phyloP scores from a whole-genome alignment of 2,329 filamentous ascomycete genomes.

The Fusarium dlaminii region DNA sequence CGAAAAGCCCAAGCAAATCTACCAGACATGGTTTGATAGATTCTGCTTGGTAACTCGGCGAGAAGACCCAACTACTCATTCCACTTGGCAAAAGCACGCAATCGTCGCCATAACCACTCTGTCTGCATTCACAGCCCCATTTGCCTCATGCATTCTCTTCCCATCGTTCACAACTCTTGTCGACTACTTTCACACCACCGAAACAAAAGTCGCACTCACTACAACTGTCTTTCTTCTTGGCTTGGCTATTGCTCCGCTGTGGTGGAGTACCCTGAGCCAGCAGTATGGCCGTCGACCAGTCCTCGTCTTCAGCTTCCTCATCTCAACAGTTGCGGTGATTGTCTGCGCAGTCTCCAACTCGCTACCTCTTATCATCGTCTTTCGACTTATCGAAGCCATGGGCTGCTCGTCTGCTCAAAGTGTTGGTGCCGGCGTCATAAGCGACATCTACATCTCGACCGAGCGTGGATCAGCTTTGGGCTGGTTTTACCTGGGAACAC shows the following conservation, averaged over 20 bases:
- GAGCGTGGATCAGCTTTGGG: conserved; percentile 9
- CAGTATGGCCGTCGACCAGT: neutral
- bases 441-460: conserved; percentile 9
- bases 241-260: neutral
- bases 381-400: neutral
- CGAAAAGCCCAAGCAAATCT: neutral
- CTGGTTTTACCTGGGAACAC: conserved; percentile 17
- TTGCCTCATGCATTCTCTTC: neutral
- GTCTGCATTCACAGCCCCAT: neutral
- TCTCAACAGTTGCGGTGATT: neutral
- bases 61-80: neutral
- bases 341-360: neutral
- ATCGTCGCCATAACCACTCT: neutral
- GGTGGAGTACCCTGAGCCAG: neutral
- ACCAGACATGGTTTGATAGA: neutral
- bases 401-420: neutral
- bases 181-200: neutral
- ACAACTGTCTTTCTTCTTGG: neutral
- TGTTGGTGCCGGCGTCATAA: neutral
- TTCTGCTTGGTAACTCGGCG: neutral
- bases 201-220: neutral
- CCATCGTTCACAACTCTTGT: neutral
- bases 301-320: neutral
- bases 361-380: neutral
- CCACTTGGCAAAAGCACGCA: neutral